Evolutionary conservation across 306 rosid genomes (phyloP), one percentile per base, ranked within the genome.

Genomic region (Lagenaria siceraria): DNA sequence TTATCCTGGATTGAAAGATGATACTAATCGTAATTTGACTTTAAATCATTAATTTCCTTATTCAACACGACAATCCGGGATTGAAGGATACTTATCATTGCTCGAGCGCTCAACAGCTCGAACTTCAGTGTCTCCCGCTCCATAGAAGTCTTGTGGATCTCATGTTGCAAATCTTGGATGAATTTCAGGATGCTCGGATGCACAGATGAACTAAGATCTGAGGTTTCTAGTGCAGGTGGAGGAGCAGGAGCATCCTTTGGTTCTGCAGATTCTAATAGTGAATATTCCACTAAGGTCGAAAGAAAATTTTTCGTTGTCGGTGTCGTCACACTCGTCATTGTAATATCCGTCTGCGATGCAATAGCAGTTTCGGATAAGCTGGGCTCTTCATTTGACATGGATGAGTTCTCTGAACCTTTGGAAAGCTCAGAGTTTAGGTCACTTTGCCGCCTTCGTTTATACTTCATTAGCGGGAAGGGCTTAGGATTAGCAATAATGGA

Each of bases 211-310:
- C 82, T 89, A 0, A 83, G 84, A 48, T 80, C 64, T 24, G 86
- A 80, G 11, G 83, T 31, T 63, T 87, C 88, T 9, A 88, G 72
- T 56, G 89, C 87, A 0, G 85, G 89, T 11, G 84, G 83, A 31
- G 82, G 84, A 51, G 74, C 78, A 0, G 86, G 56, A 27, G 79
- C 73, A 46, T 68, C 82, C 84, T 92, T 90, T 7, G 88, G 89
- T 83, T 87, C 97, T 31, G 91, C 88, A 75, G 99, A 86, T 79
- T 96, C 98, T 11, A 87, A 72, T 53, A 92, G 88, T 6, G 96
- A 91, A 87, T 82, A 96, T 78, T 92, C 97, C 82, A 92, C 99
- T 79, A 96, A 81, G 38, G 97, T 93, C 35, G 98, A 96, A 62
- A 96, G 88, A 65, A 96, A 90, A 68, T 88, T 93, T 71, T 88